Conservation (phyloP, 352 stramenopile genomes). For the Globisporangium paroecandrum region DNA sequence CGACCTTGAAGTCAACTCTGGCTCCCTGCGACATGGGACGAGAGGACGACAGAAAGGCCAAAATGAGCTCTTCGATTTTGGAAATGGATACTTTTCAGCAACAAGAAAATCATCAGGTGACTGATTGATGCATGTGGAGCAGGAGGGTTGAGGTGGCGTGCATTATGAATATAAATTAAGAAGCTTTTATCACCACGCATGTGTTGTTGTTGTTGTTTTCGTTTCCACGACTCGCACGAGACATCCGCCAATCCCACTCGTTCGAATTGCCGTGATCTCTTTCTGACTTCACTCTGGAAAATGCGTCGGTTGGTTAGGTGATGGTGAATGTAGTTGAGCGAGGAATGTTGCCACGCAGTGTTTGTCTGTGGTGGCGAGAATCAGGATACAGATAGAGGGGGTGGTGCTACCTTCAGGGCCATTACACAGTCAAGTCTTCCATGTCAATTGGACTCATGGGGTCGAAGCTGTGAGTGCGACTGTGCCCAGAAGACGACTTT, state of each 20-base stretch:
- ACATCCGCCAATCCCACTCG: background rate
- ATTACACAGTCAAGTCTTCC: slow-evolving; percentile 26
- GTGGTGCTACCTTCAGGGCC: background rate
- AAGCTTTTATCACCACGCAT: background rate
- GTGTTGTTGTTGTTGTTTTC: background rate
- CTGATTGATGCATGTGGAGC: background rate
- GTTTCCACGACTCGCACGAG: background rate
- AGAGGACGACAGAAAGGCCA: background rate
- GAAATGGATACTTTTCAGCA: background rate
- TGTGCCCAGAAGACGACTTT: slow-evolving; percentile 4
- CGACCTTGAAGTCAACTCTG: slow-evolving; percentile 12
- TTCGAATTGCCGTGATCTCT: too few species aligned
- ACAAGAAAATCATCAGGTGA: background rate
- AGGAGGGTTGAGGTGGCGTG: background rate
- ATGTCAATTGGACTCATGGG: slow-evolving; percentile 23
- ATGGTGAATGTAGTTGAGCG: background rate
- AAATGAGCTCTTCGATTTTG: slow-evolving; percentile 2
- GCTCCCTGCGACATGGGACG: background rate
- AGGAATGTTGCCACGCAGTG: background rate
- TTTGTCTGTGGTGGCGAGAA: slow-evolving; percentile 2
- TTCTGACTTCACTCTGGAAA: too few species aligned
- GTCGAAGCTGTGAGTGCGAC: slow-evolving; percentile 15
- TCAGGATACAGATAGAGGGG: slow-evolving; percentile 7
- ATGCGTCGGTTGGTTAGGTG: background rate
- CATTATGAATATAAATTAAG: background rate